These are phyloP conservation scores for Corynespora cassiicola DNA, from an alignment of 2,329 filamentous ascomycete species.

Conservation along the genomic window DNA sequence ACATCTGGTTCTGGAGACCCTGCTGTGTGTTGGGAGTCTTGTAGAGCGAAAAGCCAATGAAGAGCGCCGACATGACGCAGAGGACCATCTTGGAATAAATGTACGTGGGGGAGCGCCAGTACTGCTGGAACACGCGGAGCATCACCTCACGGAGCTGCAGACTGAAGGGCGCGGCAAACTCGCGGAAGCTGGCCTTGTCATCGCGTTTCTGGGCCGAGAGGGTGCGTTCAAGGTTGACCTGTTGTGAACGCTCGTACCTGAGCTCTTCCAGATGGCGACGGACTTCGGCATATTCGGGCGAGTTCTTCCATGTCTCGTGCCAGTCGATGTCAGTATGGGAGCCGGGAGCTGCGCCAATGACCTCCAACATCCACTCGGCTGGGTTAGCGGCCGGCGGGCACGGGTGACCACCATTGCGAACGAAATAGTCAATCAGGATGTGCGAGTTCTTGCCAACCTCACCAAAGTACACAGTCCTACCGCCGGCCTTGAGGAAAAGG, in stretches of 20 bases:
- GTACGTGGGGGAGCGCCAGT: conserved; percentile 89
- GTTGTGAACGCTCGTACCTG: conserved; percentile 46
- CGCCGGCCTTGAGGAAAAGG: conserved; percentile 77
- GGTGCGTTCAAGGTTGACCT: conserved; percentile 40
- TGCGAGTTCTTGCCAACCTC: conserved; percentile 75
- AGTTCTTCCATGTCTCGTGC: conserved; percentile 57
- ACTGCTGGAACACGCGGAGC: conserved; percentile 83
- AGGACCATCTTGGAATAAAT: conserved; percentile 83
- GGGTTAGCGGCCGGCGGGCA: conserved; percentile 77
- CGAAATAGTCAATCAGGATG: conserved; percentile 76
- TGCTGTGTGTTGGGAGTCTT: conserved; percentile 74
- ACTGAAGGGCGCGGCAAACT: conserved; percentile 80
- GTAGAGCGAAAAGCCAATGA: conserved; percentile 84
- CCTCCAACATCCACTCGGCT: conserved; percentile 78
- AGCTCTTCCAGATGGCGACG: conserved; percentile 55
- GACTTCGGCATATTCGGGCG: conserved; percentile 52
- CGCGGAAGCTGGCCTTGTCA: conserved; percentile 67
- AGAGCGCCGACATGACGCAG: conserved; percentile 70
- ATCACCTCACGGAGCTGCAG: conserved; percentile 72
- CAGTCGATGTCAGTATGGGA: conserved; percentile 59
- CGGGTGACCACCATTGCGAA: conserved; percentile 69
- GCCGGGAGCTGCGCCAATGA: conserved; percentile 60
- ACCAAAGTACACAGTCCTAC: conserved; percentile 82
- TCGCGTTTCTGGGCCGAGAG: conserved; percentile 48
- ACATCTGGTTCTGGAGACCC: conserved; percentile 86